Evolutionary conservation across 345 rosid genomes (phyloP).

Genomic region (Sisymbrium irio): DNA sequence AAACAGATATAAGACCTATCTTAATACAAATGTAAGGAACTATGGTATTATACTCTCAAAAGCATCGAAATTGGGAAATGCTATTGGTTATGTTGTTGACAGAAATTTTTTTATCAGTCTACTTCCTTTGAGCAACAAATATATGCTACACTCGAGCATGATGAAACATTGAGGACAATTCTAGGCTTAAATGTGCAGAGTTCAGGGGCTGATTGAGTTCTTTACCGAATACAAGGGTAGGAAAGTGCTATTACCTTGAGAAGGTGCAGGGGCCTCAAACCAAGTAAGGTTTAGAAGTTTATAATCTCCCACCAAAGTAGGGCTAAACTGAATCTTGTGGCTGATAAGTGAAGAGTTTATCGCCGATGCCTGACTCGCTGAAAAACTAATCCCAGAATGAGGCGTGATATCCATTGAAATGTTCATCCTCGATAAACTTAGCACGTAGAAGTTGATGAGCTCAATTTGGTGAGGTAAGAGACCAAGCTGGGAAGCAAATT

Average conservation of each 20-base stretch:
- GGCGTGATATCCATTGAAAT: constrained; percentile 96
- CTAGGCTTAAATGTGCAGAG: not conserved
- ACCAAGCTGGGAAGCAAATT: constrained; percentile 79
- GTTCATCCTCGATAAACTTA: constrained; percentile 68
- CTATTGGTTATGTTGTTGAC: not conserved
- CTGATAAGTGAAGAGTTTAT: constrained; percentile 70
- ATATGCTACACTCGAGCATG: not conserved
- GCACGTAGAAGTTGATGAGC: constrained; percentile 75
- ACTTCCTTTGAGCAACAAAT: not conserved
- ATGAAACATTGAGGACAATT: not conserved
- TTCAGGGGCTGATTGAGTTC: not conserved
- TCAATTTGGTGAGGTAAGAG: constrained; percentile 76
- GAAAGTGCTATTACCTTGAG: constrained; percentile 58
- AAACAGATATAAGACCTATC: constrained; percentile 19
- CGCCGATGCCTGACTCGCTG: constrained; percentile 64
- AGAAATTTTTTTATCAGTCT: not conserved
- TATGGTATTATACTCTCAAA: not conserved
- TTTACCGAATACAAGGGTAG: constrained; percentile 5
- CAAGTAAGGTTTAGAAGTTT: constrained; percentile 82
- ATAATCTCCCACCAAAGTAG: constrained; percentile 76
- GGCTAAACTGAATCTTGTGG: constrained; percentile 68
- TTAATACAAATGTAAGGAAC: constrained; percentile 17
- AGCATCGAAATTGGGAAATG: not conserved
- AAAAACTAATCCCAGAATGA: constrained; percentile 74
- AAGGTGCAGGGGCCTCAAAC: constrained; percentile 72